Conservation (phyloP, 2,329 filamentous ascomycete genomes). For the Chaetomium strumarium region DNA sequence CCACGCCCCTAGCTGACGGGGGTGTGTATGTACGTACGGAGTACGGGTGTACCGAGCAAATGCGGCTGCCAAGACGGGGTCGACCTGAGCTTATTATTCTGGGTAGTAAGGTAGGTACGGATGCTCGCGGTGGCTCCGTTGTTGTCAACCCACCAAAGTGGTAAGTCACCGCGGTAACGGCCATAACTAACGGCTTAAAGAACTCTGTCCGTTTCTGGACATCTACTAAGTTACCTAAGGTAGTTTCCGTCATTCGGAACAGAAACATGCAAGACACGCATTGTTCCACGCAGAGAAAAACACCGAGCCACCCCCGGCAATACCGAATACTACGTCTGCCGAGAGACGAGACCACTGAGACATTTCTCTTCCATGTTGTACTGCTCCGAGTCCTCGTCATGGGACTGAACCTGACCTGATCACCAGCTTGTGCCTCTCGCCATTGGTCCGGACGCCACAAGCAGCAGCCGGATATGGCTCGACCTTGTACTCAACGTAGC, state of each 20-base stretch:
- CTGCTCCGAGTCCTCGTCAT: no score
- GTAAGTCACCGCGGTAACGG: conserved; percentile 5
- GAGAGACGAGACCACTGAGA: background rate
- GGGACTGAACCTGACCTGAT: no score
- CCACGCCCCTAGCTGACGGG: background rate
- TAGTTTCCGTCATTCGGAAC: background rate
- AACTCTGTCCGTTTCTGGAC: no score
- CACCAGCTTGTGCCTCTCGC: no score
- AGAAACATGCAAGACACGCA: background rate
- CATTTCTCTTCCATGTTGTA: no score
- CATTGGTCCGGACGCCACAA: no score
- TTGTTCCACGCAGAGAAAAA: background rate
- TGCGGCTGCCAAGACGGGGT: conserved; percentile 5
- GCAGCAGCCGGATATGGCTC: no score
- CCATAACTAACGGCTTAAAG: background rate
- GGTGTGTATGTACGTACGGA: background rate
- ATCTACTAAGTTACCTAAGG: no score
- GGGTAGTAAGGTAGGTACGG: background rate
- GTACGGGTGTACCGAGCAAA: background rate
- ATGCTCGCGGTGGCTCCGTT: background rate
- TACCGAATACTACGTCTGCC: background rate
- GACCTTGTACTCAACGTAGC: no score
- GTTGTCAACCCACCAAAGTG: background rate
- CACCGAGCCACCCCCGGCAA: background rate
- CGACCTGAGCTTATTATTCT: conserved; percentile 11